These are phyloP conservation scores for Cutaneotrichosporon cavernicola DNA, from an alignment of 1,284 basidiomycete species.

Conservation along the genomic window DNA sequence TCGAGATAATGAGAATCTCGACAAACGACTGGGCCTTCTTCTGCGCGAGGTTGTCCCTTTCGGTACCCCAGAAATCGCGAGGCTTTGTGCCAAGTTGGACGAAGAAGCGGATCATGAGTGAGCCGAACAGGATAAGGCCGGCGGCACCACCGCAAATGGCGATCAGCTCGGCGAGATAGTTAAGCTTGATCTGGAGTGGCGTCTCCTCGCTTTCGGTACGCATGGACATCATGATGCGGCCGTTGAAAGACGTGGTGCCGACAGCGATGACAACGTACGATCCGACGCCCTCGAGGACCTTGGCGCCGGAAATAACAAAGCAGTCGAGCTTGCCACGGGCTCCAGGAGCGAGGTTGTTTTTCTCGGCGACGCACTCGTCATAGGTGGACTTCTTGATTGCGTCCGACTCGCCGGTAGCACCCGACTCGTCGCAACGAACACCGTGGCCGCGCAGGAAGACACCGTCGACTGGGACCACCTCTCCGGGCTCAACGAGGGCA, in stretches of 20 bases:
- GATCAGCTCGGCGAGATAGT: conserved; percentile 86
- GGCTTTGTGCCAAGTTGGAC: conserved; percentile 58
- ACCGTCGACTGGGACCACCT: conserved; percentile 93
- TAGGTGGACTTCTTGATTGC: conserved; percentile 86
- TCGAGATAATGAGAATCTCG: conserved; percentile 56
- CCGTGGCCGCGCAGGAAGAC: conserved; percentile 90
- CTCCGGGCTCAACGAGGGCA: conserved; percentile 87
- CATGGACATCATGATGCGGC: conserved; percentile 81
- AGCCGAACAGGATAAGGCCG: conserved; percentile 76
- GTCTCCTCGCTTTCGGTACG: conserved; percentile 58
- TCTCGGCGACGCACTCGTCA: conserved; percentile 65
- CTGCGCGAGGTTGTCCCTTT: conserved; percentile 58
- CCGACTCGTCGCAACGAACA: conserved; percentile 93
- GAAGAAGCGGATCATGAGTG: conserved; percentile 92
- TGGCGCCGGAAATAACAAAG: conserved; percentile 89
- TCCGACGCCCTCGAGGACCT: conserved; percentile 92
- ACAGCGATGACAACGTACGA: conserved; percentile 89
- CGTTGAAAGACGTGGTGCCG: conserved; percentile 89
- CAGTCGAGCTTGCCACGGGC: conserved; percentile 72
- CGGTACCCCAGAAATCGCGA: conserved; percentile 13
- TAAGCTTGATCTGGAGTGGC: conserved; percentile 91
- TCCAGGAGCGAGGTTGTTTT: conserved; percentile 48
- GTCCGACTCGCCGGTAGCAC: conserved; percentile 93
- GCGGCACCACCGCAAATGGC: conserved; percentile 83
- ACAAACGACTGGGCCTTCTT: conserved; percentile 75